phyloP scores from a whole-genome alignment of 2,329 filamentous ascomycete species.

The Herpomyces periplanetae region DNA sequence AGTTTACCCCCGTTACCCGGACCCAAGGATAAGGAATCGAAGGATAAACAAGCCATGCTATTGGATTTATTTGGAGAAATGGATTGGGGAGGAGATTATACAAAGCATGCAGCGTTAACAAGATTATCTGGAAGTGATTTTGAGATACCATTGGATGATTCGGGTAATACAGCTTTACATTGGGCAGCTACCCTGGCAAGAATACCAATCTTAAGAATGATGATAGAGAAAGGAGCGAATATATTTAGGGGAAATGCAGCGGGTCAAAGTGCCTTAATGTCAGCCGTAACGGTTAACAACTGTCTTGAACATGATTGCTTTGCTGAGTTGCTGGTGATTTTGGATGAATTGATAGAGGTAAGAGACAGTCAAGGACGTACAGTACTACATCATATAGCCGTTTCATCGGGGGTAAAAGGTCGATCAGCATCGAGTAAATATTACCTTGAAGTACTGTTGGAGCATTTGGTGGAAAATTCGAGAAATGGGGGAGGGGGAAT shows the following conservation, averaged over 20 bases:
- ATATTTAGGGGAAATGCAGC: conserved; percentile 56
- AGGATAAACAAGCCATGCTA: conserved; percentile 39
- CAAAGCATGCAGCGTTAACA: conserved; percentile 33
- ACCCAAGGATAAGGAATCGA: conserved; percentile 19
- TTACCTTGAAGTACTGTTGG: conserved; percentile 68
- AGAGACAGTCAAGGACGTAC: conserved; percentile 61
- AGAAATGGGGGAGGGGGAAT: conserved; percentile 21
- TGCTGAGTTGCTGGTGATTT: conserved; percentile 49
- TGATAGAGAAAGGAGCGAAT: conserved; percentile 50
- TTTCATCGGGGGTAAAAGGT: conserved; percentile 79
- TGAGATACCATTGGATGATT: conserved; percentile 63
- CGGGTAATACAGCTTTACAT: conserved; percentile 59
- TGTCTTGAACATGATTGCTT: conserved; percentile 71
- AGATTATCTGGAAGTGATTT: conserved; percentile 39
- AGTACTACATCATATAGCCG: conserved; percentile 74
- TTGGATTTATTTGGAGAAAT: conserved; percentile 46
- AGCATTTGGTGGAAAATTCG: conserved; percentile 11
- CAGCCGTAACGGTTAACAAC: conserved; percentile 68
- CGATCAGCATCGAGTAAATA: conserved; percentile 68
- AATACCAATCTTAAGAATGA: conserved; percentile 34
- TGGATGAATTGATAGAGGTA: conserved; percentile 62
- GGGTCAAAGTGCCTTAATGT: conserved; percentile 70
- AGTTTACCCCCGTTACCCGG: conserved; percentile 22
- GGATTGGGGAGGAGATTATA: conserved; percentile 19
- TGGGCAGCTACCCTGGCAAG: conserved; percentile 83